Evolutionary conservation across 768 basidiomycete species (phyloP), one percentile per base, ranked within the genome.

Genomic region (Tubosaeta sp.): DNA sequence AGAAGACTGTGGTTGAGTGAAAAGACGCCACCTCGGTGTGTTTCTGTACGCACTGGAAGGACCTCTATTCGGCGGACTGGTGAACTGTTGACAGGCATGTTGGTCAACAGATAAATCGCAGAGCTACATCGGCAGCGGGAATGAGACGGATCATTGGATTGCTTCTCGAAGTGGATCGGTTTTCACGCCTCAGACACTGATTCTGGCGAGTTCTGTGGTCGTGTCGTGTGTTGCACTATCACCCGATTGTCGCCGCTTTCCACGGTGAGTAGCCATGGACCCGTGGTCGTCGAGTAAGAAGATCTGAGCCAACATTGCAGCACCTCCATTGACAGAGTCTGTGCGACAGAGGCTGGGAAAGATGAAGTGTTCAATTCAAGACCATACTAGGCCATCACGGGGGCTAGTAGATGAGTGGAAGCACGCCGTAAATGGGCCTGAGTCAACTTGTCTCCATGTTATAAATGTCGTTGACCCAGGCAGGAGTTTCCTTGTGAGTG

Each of bases 381-480:
- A 94, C 97, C 54, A 88, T 97, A 34, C 86, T 93, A 11, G 95
- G 95, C 0, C 95, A 97, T 72, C 91, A 97, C 71, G 94, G 95
- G 34, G 95, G 95, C 8, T 88, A 86, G 95, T 97, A 72, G 64
- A 91, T 82, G 50, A 29, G 52, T 55, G 48, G 42, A 50, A 46
- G n/a, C n/a, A 33, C 26, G 45, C 16, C 48, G 34, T 26, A 50
- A 43, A 51, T 22, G 29, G n/a, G 49, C 51, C 5, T 16, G 17
- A 46, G 67, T 71, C 59, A 58, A 57, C 57, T 60, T 56, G 59
- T 62, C 46, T 38, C 52, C 44, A 47, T 39, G 47, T 32, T 53
- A 51, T 59, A 16, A 50, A 62, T 97, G 95, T 94, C 55, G 77
- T 97, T 41, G 95, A 97, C 74, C 82, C 88, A 38, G 84, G 83